A percentile compares a stretch with the other conserved stretches of the same genome.
phyloP scores from a whole-genome alignment of 768 basidiomycete genomes.

The Lactarius sanguifluus region DNA sequence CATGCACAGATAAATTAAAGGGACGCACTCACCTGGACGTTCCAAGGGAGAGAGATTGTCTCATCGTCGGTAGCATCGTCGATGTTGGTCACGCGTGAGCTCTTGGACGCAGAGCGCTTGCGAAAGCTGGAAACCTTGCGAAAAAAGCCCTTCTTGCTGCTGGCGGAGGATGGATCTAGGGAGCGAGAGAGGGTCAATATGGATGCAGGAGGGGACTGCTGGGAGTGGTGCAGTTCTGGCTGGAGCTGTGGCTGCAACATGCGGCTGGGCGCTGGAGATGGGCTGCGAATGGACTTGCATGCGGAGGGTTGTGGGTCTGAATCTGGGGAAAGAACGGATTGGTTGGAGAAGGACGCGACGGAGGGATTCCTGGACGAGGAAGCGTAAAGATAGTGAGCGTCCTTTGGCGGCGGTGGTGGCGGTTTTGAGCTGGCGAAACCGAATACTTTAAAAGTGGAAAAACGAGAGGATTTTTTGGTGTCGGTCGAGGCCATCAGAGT shows the following conservation, averaged over 20 bases:
- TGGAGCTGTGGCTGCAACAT: neutral
- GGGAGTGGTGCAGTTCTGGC: neutral
- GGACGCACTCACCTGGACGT: constrained; percentile 24
- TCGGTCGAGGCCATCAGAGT: constrained; percentile 22
- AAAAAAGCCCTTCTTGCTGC: constrained; percentile 24
- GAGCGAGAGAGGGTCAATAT: neutral
- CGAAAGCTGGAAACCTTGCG: constrained; percentile 24
- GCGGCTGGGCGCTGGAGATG: constrained; percentile 26
- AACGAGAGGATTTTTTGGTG: constrained; percentile 22
- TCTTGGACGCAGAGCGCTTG: constrained; percentile 26
- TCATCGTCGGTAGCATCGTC: constrained; percentile 20
- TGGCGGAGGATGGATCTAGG: neutral
- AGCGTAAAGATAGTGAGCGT: constrained; percentile 23
- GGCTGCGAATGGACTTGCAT: constrained; percentile 4
- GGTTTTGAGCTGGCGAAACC: constrained; percentile 24
- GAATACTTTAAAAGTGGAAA: constrained; percentile 30
- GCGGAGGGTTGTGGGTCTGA: constrained; percentile 14
- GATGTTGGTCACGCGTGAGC: neutral
- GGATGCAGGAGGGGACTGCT: constrained; percentile 10
- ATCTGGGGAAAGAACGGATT: constrained; percentile 16
- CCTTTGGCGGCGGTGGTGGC: constrained; percentile 27
- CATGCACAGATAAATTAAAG: neutral
- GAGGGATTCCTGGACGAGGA: constrained; percentile 16
- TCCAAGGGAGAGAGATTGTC: constrained; percentile 28
- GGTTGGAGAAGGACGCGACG: constrained; percentile 22